phyloP scores from a whole-genome alignment of 331 rosid genomes.

The Malus hybrid region DNA sequence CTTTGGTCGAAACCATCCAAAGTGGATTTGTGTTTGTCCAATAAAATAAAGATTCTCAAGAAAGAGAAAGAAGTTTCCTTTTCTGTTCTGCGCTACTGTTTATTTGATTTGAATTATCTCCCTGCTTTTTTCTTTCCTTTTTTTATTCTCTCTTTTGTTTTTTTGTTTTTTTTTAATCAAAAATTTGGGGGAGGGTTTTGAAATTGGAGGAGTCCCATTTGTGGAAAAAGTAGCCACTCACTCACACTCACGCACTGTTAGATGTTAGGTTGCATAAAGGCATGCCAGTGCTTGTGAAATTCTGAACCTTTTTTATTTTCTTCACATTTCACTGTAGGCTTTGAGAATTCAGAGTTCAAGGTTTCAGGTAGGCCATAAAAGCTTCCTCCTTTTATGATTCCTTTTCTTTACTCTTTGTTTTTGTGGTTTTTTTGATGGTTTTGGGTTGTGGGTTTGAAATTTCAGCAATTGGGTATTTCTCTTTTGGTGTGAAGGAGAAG shows the following conservation, averaged over 20 bases:
- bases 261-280: slow-evolving; percentile 15
- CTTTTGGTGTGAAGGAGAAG: not conserved
- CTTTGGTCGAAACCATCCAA: not conserved
- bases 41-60: slow-evolving; percentile 18
- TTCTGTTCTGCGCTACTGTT: slow-evolving; percentile 18
- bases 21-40: not conserved
- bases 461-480: slow-evolving; percentile 1
- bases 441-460: slow-evolving; percentile 3
- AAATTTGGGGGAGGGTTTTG: slow-evolving; percentile 17
- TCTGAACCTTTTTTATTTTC: not conserved
- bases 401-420: not conserved
- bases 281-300: slow-evolving; percentile 10
- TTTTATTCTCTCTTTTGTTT: slow-evolving; percentile 15
- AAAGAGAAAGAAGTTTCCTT: slow-evolving; percentile 39
- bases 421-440: not conserved
- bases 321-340: not conserved
- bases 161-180: slow-evolving; percentile 11
- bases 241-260: slow-evolving; percentile 9
- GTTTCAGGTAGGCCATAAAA: slow-evolving; percentile 10
- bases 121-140: slow-evolving; percentile 22
- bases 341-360: not conserved
- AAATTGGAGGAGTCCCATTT: slow-evolving; percentile 27
- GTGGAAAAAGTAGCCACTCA: slow-evolving; percentile 17
- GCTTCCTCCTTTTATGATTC: slow-evolving; percentile 16
- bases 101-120: slow-evolving; percentile 35